Conservation (phyloP, 2,329 filamentous ascomycete species). For the Talaromyces atroroseus region DNA sequence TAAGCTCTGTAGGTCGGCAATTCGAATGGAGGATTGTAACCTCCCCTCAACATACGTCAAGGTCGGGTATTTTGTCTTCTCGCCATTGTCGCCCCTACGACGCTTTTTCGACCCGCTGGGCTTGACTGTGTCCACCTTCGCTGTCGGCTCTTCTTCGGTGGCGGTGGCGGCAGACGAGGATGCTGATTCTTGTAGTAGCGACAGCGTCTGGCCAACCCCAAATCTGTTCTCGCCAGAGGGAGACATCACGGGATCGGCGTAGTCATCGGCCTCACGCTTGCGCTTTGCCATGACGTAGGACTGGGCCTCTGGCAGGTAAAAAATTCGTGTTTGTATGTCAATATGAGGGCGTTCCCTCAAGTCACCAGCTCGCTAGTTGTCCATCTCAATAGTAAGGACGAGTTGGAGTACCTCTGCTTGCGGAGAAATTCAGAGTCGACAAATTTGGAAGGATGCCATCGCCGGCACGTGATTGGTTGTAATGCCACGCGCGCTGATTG, state of each 20-base stretch:
- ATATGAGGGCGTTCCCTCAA: not conserved
- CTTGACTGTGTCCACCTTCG: not conserved
- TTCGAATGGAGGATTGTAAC: conserved; percentile 51
- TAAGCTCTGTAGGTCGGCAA: conserved; percentile 54
- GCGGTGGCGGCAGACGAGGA: conserved; percentile 11
- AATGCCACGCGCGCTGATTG: not conserved
- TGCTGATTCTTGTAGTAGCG: conserved; percentile 23
- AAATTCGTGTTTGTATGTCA: not conserved
- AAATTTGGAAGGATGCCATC: not conserved
- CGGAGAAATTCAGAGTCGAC: not conserved
- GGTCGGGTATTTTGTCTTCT: conserved; percentile 47
- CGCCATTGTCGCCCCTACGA: conserved; percentile 33
- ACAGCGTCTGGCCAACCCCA: conserved; percentile 29
- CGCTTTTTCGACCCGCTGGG: conserved; percentile 17
- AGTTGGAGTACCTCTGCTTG: not conserved
- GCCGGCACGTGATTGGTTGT: not conserved
- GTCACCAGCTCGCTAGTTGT: not conserved
- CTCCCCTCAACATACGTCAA: conserved; percentile 51
- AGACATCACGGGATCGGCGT: conserved; percentile 19
- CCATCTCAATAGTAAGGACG: not conserved
- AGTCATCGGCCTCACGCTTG: conserved; percentile 27
- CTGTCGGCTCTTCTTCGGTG: conserved; percentile 5
- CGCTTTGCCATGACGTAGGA: conserved; percentile 22
- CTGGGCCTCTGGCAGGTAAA: too few relatives aligned
- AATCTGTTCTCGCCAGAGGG: conserved; percentile 18